phyloP scores from a whole-genome alignment of 2,329 filamentous ascomycete genomes.

The Diaporthe caulivora region DNA sequence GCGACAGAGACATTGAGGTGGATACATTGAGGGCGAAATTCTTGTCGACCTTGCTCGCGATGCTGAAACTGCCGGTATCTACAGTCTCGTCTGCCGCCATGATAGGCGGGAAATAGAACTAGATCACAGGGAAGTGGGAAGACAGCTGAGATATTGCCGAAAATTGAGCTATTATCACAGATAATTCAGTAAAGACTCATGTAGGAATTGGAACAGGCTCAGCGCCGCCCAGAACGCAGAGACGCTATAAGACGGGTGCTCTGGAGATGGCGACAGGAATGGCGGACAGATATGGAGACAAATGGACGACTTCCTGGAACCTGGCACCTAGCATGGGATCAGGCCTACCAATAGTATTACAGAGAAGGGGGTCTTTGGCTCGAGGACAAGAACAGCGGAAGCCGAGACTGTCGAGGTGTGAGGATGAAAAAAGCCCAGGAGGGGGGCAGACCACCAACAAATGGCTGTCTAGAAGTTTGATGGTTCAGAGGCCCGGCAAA shows the following conservation, averaged over 20 bases:
- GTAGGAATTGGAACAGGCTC: background rate
- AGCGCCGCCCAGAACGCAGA: background rate
- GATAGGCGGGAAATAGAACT: background rate
- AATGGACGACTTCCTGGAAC: background rate
- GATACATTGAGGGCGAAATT: slow-evolving; percentile 27
- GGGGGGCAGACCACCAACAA: background rate
- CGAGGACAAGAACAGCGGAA: background rate
- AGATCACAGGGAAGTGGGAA: background rate
- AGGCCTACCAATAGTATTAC: background rate
- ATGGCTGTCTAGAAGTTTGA: background rate
- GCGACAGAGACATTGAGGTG: slow-evolving; percentile 16
- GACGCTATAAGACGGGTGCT: background rate
- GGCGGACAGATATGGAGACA: background rate
- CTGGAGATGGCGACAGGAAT: no score
- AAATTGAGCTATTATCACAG: background rate
- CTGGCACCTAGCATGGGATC: background rate
- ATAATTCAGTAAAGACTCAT: background rate
- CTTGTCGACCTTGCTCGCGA: slow-evolving; percentile 31
- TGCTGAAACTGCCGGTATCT: slow-evolving; percentile 33
- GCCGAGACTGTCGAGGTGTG: background rate
- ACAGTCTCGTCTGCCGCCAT: slow-evolving; percentile 34
- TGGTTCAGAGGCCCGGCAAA: no score
- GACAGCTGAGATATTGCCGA: background rate
- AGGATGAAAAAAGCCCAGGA: background rate
- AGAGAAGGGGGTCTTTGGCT: background rate